Percentiles rank a stretch among this genome's conserved stretches.
These are phyloP conservation scores for Penicillium maclennaniae DNA, from an alignment of 495 filamentous ascomycete species.

Conservation along the genomic window DNA sequence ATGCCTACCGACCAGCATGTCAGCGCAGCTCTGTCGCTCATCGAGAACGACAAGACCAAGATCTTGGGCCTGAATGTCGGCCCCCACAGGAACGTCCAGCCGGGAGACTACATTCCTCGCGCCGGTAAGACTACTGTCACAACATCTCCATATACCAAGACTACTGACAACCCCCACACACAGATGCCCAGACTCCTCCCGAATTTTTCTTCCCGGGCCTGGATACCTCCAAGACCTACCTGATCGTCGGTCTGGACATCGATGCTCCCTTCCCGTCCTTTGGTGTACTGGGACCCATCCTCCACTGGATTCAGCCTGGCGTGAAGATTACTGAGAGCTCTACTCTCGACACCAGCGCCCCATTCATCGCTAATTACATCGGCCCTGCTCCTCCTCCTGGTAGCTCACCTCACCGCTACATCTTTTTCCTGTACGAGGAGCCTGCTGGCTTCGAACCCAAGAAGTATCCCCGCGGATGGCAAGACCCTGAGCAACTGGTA, in stretches of 20 bases:
- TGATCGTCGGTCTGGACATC: constrained; percentile 47
- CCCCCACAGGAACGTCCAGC: constrained; percentile 22
- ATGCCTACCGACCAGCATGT: constrained; percentile 33
- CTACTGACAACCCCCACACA: not conserved
- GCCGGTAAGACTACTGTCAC: constrained; percentile 14
- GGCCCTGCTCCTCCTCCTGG: constrained; percentile 48
- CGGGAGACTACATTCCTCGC: constrained; percentile 30
- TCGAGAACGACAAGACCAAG: constrained; percentile 33
- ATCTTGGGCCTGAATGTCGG: constrained; percentile 30
- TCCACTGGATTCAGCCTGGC: constrained; percentile 51
- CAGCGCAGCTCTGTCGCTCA: constrained; percentile 26
- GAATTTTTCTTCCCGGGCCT: constrained; percentile 23
- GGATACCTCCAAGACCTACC: constrained; percentile 32
- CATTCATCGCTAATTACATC: constrained; percentile 45
- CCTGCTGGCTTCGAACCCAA: constrained; percentile 44
- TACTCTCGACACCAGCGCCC: constrained; percentile 15
- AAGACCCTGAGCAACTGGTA: constrained; percentile 34
- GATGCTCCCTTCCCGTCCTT: constrained; percentile 53
- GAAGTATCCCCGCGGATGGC: constrained; percentile 39
- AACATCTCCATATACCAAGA: not conserved
- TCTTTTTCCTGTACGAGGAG: constrained; percentile 56
- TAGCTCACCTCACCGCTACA: constrained; percentile 53
- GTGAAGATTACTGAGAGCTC: constrained; percentile 25
- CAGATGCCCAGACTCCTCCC: constrained; percentile 32
- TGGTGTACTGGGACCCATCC: constrained; percentile 32